Evolutionary conservation across 2,329 filamentous ascomycete genomes (phyloP), one percentile per base, ranked within the genome.

Genomic region (Trichoderma breve): DNA sequence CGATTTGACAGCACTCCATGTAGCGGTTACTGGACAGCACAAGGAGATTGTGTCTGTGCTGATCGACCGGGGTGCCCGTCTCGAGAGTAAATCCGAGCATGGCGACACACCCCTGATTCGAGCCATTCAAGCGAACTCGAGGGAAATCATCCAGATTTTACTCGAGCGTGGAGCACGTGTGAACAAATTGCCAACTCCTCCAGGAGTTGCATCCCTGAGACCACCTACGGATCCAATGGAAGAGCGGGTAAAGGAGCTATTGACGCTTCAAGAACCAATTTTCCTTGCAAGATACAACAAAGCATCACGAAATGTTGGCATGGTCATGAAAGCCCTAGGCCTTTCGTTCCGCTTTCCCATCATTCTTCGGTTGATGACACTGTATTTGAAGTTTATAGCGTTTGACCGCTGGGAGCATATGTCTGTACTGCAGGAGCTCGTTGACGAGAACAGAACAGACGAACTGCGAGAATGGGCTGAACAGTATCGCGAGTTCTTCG

Each of bases 401-500:
- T 39, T 66, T 21, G 63, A 66, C 47, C 63, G 63, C 47, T 66
- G 63, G 63, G 63, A 66, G 47, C 63, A 66, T 5, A 66, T 66
- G 63, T 66, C 63, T 66, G 63, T 66, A 28, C 47, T 66, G 9
- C 63, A 66, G 21, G 63, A 66, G 21, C 63, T 66, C 28, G 63
- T 66, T 55, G 63, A 66, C 14, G 63, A 66, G 47, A 66, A 66
- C n/a, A 66, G 63, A 36, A 66, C 63, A 2, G 63, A 66, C 47
- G 63, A 66, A 14, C 47, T 66, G 21, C 63, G 63, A 39, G 63
- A 57, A 57, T 66, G 63, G 63, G 63, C 63, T 4, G 47, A 66
- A 12, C 63, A 66, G 9, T 66, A 66, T 26, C 63, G 63, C 47
- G 63, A 66, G 21, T 66, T 66, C 63, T 66, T 66, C 63, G 30